Evolutionary conservation across 1,139 yeast species (phyloP).

Genomic region (Hansenula anomala): DNA sequence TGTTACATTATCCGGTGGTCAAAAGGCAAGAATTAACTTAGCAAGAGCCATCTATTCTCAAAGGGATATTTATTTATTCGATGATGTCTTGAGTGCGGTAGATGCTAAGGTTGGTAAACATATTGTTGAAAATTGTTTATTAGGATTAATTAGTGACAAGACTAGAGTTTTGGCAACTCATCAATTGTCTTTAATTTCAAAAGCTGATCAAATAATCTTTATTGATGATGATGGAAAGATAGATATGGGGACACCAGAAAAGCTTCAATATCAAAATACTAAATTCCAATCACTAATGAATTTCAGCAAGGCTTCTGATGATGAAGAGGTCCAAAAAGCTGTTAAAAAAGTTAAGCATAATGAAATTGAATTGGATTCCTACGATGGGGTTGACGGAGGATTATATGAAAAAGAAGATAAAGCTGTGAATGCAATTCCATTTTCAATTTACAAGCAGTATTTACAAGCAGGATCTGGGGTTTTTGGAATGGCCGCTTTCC

Average conservation of each 20-base stretch:
- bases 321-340: too few species aligned
- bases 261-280: constrained; percentile 36
- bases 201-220: constrained; percentile 65
- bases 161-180: constrained; percentile 83
- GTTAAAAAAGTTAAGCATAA: constrained; percentile 19
- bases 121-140: constrained; percentile 61
- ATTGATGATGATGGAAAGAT: constrained; percentile 57
- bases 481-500: constrained; percentile 33
- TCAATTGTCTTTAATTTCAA: constrained; percentile 60
- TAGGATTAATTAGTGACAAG: constrained; percentile 34
- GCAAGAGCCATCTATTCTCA: constrained; percentile 79
- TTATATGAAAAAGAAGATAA: constrained; percentile 40
- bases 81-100: constrained; percentile 85
- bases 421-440: constrained; percentile 38
- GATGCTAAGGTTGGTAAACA: constrained; percentile 86
- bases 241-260: constrained; percentile 48
- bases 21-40: too few species aligned
- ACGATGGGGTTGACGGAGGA: constrained; percentile 24
- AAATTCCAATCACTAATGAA: constrained; percentile 47
- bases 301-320: constrained; percentile 33
- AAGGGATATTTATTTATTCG: constrained; percentile 62
- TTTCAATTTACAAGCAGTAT: constrained; percentile 43
- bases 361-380: constrained; percentile 11
- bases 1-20: constrained; percentile 87
- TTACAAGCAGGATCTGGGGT: constrained; percentile 40